Evolutionary conservation across 1,139 yeast genomes (phyloP).

Genomic region (Pichia sp.): DNA sequence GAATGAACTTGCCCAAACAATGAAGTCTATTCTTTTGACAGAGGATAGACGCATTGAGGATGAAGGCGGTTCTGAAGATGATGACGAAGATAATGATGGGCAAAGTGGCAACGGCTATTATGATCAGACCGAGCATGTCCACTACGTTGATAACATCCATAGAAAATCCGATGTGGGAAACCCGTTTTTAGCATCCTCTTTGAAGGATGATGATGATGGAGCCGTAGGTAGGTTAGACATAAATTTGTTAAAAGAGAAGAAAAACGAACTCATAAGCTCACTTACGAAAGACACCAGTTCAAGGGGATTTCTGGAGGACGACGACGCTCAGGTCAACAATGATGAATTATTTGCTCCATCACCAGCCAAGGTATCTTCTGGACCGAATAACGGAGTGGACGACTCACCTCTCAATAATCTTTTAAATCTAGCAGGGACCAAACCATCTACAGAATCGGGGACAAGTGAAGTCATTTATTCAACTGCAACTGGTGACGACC

Average conservation of each 20-base stretch:
- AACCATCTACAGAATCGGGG: background rate
- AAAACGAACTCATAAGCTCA: conserved; percentile 31
- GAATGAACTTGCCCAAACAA: conserved; percentile 29
- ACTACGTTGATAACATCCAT: conserved; percentile 14
- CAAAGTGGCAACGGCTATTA: background rate
- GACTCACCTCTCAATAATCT: conserved; percentile 23
- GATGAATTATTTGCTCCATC: conserved; percentile 12
- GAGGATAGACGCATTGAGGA: background rate
- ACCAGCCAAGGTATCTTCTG: conserved; percentile 2
- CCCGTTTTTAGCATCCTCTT: conserved; percentile 23
- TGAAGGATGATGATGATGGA: background rate
- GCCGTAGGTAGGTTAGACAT: conserved; percentile 17
- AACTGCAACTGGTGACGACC: background rate
- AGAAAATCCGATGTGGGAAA: conserved; percentile 16
- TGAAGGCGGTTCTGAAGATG: background rate
- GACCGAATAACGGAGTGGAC: conserved; percentile 6
- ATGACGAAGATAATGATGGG: no score
- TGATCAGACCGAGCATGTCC: conserved; percentile 11
- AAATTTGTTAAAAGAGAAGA: conserved; percentile 28
- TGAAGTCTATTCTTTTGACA: conserved; percentile 25
- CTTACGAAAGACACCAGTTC: conserved; percentile 25
- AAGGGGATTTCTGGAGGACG: conserved; percentile 14
- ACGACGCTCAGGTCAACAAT: background rate
- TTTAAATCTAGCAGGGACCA: conserved; percentile 4
- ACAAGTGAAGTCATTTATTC: background rate